Evolutionary conservation across 176 grass and related monocot species (phyloP), one percentile per base, ranked within the genome.

Genomic region (Pontederia crassipes): DNA sequence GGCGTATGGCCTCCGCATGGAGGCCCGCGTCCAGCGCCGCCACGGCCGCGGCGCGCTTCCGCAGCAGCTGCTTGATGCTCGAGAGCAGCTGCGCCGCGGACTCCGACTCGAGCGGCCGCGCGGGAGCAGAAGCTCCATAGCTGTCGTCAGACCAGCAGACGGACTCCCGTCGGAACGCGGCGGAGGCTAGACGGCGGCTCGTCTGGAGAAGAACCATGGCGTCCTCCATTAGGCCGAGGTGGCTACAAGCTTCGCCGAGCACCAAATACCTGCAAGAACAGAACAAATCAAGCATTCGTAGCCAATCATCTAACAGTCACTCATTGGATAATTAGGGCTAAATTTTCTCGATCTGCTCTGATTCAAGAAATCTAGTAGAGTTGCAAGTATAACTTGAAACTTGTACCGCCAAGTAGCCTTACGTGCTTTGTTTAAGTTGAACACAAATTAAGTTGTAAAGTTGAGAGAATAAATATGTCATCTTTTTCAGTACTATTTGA

Each of bases 141-240:
- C 88, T 98, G 65, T 98, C 94, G 10, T 98, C 94, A 2, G 94
- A 92, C 74, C 80, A 85, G 48, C 84, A 85, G 1, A 92, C 75
- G 15, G 87, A 92, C 71, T 98, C 94, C 17, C 84, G 84, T 26
- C 94, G 94, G 70, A 88, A 98, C 8, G 94, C 94, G 0, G 94
- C 94, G 0, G 88, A 89, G 0, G 88, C 88, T 1, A 98, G 88
- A 53, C 88, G 84, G 51, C 88, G 94, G 12, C 81, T 79, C 0
- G 94, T 88, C 57, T 98, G 94, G 48, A 98, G 76, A 4, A 98
- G 82, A 35, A 93, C 81, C 82, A 89, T 89, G 52, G 94, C 88
- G 29, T 98, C 88, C 72, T 98, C 94, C 17, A 98, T 98, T 14
- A 98, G 65, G 8, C 94, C 94, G 5, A 98, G 79, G 67, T 93